These are phyloP conservation scores for Rhizopogon roseolus DNA, from an alignment of 768 basidiomycete species.

Conservation along the genomic window DNA sequence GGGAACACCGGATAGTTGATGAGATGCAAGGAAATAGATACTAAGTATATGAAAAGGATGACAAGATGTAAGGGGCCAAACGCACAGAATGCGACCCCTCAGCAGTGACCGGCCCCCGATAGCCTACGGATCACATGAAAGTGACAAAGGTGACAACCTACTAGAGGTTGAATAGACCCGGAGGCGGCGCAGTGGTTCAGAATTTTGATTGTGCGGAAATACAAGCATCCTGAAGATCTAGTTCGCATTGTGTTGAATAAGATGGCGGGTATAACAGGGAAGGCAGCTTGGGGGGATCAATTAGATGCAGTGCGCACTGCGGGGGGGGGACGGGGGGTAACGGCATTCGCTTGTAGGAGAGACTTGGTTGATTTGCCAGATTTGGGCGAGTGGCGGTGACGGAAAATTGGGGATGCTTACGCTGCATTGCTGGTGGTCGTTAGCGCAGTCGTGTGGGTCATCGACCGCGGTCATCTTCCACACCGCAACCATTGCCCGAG, in stretches of 20 bases:
- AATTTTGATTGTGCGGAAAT: neutral
- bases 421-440: slow-evolving; percentile 21
- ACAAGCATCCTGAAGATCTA: neutral
- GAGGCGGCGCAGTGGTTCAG: neutral
- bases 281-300: neutral
- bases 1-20: neutral
- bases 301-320: neutral
- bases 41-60: neutral
- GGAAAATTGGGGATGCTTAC: slow-evolving; percentile 16
- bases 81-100: neutral
- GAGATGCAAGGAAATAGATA: neutral
- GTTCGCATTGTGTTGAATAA: neutral
- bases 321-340: no score
- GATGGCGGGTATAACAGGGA: neutral
- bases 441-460: slow-evolving; percentile 20
- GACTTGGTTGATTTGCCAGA: neutral
- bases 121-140: neutral
- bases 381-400: slow-evolving; percentile 3
- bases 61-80: no score
- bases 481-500: slow-evolving; percentile 2
- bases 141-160: neutral
- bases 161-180: no score
- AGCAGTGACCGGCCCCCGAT: neutral
- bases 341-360: neutral
- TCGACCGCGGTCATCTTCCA: slow-evolving; percentile 12